Base-by-base conservation (phyloP, 352 stramenopile species). In the Plasmopara viticola region DNA sequence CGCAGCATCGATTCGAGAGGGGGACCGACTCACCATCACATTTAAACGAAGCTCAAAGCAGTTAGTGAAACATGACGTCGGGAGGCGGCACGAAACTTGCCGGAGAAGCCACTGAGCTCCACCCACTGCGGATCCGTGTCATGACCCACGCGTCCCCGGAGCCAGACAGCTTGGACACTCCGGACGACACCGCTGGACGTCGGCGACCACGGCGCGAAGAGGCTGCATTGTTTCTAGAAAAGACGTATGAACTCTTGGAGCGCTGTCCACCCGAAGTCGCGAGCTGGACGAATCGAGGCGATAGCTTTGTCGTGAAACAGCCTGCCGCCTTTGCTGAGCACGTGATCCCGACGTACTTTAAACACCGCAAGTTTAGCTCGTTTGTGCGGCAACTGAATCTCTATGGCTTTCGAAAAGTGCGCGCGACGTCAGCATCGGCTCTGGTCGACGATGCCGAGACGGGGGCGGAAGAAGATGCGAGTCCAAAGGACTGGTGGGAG, bases 361-460 rank as follows among this genome's bases (percentile, higher is more conserved):
- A 96, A 68, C 88, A 97, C 75, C 82, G 78, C 59, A 97, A 95
- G 57, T 95, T 97, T 53, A 90, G 78, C 41, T 94, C 80, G 33
- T 97, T 97, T 58, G 86, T 97, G 51, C 77, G 88, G n/a, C 88
- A 97, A 64, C 69, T 97, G 20, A 95, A 96, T 65, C 82, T 97
- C 44, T 97, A 96, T 58, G 87, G 87, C 17, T 96, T 97, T 62
- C 74, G 84, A 20, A 95, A 94, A 50, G 71, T 92, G 35, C 78
- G 80, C 18, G 51, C 56, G 4, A 44, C 43, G 20, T 46, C 48
- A 2, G 17, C 31, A 20, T 30, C 33, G 17, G 25, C 46, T n/a
- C 13, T 37, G 10, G 52, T 46, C 6, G 48, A 52, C 5, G 33
- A 38, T n/a, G 10, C 6, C 5, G 47, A 61, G 1, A 6, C 15